These are phyloP conservation scores for Gossypium aridum DNA, from an alignment of 441 rosid genomes.

Conservation along the genomic window DNA sequence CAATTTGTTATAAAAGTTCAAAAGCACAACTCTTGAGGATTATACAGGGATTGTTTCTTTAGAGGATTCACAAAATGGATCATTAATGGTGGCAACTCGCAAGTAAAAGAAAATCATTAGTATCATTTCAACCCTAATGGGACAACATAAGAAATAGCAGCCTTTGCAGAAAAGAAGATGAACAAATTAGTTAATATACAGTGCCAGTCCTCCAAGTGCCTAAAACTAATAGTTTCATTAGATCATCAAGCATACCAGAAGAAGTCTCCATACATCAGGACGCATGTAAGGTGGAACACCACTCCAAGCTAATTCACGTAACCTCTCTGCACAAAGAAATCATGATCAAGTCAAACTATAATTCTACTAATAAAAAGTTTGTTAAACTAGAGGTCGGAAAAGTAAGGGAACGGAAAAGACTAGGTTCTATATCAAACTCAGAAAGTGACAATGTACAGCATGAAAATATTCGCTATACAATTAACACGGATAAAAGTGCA, in stretches of 20 bases:
- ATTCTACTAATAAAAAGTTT: background rate
- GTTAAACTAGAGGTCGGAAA: background rate
- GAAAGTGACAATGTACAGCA: background rate
- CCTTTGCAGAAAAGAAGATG: background rate
- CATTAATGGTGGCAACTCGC: background rate
- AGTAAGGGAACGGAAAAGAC: background rate
- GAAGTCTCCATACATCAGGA: constrained; percentile 89
- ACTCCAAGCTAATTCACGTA: constrained; percentile 96
- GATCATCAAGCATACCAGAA: constrained; percentile 59
- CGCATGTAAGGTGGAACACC: constrained; percentile 97
- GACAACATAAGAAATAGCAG: background rate
- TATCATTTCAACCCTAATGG: background rate
- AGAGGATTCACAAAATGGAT: background rate
- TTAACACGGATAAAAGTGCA: background rate
- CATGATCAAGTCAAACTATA: constrained; percentile 3
- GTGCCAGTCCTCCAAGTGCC: background rate
- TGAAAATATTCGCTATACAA: background rate
- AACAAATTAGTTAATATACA: background rate
- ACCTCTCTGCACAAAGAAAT: constrained; percentile 45
- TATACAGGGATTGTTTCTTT: background rate
- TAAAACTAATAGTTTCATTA: constrained; percentile 9
- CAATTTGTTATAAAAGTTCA: background rate
- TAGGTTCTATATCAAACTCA: constrained; percentile 2
- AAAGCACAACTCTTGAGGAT: background rate
- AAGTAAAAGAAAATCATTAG: background rate